A percentile compares a stretch with the other conserved stretches of the same genome.
Conservation (phyloP, 202 grass and related monocot species). For the Zoysia matrella region DNA sequence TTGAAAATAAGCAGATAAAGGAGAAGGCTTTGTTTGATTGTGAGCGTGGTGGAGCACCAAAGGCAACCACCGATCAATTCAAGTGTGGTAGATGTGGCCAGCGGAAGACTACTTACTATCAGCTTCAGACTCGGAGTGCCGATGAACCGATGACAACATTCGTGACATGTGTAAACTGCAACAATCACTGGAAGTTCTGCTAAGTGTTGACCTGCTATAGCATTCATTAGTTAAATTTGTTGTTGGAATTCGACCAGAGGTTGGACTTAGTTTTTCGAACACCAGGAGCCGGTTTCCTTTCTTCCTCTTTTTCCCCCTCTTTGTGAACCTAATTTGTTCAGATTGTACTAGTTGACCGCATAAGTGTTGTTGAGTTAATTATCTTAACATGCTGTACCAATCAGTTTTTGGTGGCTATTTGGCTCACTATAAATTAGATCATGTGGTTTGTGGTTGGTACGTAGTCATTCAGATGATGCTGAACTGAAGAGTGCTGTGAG, state of each 20-base stretch:
- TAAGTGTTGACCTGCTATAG: constrained; percentile 35
- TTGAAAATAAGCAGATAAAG: constrained; percentile 83
- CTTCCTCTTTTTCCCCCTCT: background rate
- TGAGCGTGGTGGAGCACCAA: constrained; percentile 67
- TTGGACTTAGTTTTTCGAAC: constrained; percentile 40
- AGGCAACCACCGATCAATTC: constrained; percentile 92
- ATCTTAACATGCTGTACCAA: constrained; percentile 20
- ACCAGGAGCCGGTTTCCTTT: constrained; percentile 28
- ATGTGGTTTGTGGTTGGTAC: too few species aligned
- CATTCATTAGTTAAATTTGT: constrained; percentile 21
- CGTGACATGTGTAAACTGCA: constrained; percentile 96
- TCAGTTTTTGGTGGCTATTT: constrained; percentile 25
- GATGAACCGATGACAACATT: constrained; percentile 99
- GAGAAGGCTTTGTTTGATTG: constrained; percentile 91
- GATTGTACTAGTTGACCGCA: constrained; percentile 49
- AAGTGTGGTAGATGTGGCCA: constrained; percentile 86
- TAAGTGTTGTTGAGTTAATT: constrained; percentile 45
- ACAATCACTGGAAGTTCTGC: constrained; percentile 98
- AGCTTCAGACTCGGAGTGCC: constrained; percentile 86
- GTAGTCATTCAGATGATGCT: background rate
- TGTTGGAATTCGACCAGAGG: constrained; percentile 6
- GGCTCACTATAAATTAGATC: too few species aligned
- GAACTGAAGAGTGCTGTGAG: background rate
- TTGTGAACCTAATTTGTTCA: constrained; percentile 47
- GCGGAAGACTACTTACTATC: constrained; percentile 88